Evolutionary conservation across 768 basidiomycete species (phyloP), one percentile per base, ranked within the genome.

Genomic region (Crucibulum laeve): DNA sequence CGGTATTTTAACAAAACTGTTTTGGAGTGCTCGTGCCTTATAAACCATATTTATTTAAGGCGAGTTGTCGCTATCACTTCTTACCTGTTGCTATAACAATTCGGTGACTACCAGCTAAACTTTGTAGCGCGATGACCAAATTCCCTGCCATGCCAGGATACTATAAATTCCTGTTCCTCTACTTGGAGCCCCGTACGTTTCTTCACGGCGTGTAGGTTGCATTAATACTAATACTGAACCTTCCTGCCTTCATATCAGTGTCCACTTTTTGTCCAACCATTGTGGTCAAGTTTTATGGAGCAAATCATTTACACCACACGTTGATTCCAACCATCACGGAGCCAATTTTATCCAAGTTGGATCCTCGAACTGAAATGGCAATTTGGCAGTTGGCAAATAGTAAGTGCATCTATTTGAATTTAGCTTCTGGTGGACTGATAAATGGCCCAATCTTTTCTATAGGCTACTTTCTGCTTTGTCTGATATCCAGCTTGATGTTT

Each of bases 381-480:
- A 70, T 86, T 44, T 79, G 77, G 71, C 86, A 88, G 51, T 62
- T 87, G 6, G 77, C 73, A 23, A 87, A 84, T 47, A 82, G 85
- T 83, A 47, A 37, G 75, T 53, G 19, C 4, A 4, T 25, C 11
- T 32, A 22, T 23, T 21, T 32, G 10, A 11, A 7, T 33, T 5
- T 30, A 13, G 24, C 40, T 36, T n/a, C 25, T 32, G 26, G 4
- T 30, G 35, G 22, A 26, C n/a, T 28, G 7, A 21, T 21, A 25
- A 38, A 10, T 6, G 17, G 52, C 57, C n/a, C 46, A 19, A n/a
- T n/a, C n/a, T 36, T 8, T 10, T 10, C 18, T 26, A 14, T 40
- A 68, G 68, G 64, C 42, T 67, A 67, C 35, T 58, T 67, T 44
- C 52, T 68, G 21, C 49, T 70, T 22, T 57, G 55, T 8, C 63